Base-by-base conservation (phyloP, 2,329 filamentous ascomycete genomes). In the Neocucurbitaria cava region DNA sequence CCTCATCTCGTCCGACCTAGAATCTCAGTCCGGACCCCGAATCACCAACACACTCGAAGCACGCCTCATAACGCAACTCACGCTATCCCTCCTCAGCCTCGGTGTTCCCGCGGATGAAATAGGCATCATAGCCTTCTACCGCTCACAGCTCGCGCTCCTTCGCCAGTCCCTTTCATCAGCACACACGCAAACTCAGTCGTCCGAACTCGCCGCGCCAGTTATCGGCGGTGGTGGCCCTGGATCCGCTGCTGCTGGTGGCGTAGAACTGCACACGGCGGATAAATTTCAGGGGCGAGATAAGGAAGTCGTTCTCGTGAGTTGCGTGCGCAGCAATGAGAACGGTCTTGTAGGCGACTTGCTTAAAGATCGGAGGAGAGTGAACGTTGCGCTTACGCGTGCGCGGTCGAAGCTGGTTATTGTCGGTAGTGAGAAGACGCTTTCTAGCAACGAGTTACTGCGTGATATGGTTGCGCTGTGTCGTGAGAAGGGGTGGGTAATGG, bases 241-340 rank as follows among this genome's bases (percentile, higher is more conserved):
- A 1, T 54, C 55, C 9, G 58, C 68, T 6, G n/a, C n/a, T n/a
- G n/a, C n/a, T n/a, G n/a, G n/a, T n/a, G 66, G 58, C n/a, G 87
- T 99, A 1, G 95, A 99, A 76, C 92, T 98, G 84, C 92, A 99
- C 76, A 98, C 95, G 0, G 93, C 95, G 3, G 95, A 99, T 77
- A 92, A 94, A 40, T 99, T 96, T 76, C 95, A 99, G 74, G 95
- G 95, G 6, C 86, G 95, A 9, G 95, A 99, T 77, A 99, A 99
- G 73, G 92, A 96, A 70, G 88, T 96, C 2, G 85, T 98, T 0
- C 86, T 99, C 13, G 83, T 99, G 8, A 91, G 87, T 50, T 88
- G 96, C 26, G 95, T 98, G 13, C 86, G 95, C 26, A 94, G 87
- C 72, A 99, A 99, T 67, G 87, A 93, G 20, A 83, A 85, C 1